These are phyloP conservation scores for Aspergillus niger DNA, from an alignment of 2,329 filamentous ascomycete genomes.

Conservation along the genomic window DNA sequence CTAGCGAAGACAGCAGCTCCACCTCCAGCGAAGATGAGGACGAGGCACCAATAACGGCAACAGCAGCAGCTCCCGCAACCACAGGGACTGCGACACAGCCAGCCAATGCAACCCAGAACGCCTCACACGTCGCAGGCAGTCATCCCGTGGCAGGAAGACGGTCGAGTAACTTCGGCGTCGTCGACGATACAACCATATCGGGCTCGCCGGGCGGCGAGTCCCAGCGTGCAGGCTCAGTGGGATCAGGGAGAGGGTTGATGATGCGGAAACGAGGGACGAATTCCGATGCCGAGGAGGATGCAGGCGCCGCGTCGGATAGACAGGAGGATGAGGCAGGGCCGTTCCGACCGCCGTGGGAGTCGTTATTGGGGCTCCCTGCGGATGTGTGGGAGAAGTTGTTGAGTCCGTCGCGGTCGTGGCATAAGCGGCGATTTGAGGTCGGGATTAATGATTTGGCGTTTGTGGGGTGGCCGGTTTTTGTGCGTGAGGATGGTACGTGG, in stretches of 20 bases:
- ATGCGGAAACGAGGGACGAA: constrained; percentile 32
- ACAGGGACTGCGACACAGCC: constrained; percentile 8
- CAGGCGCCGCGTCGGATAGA: constrained; percentile 31
- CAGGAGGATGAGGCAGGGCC: constrained; percentile 28
- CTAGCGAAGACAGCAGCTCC: constrained; percentile 40
- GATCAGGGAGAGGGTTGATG: constrained; percentile 32
- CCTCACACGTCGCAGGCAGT: constrained; percentile 24
- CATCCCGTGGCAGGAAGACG: constrained; percentile 29
- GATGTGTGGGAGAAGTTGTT: constrained; percentile 78
- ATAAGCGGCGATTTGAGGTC: constrained; percentile 81
- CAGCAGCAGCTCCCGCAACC: too few relatives aligned
- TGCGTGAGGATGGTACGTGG: constrained; percentile 77
- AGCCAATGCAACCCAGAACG: constrained; percentile 15
- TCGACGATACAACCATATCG: constrained; percentile 33
- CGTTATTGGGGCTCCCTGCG: constrained; percentile 71
- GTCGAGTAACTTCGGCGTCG: constrained; percentile 37
- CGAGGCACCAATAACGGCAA: constrained; percentile 14
- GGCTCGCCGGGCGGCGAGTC: constrained; percentile 33
- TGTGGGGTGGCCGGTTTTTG: constrained; percentile 80
- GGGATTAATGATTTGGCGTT: constrained; percentile 78
- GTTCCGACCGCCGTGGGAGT: constrained; percentile 51
- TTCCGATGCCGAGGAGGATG: constrained; percentile 39
- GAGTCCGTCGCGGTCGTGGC: constrained; percentile 72
- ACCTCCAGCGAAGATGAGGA: constrained; percentile 46
- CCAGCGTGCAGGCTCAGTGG: constrained; percentile 37